Percentiles rank a stretch among this genome's conserved stretches.
Evolutionary conservation across 2,329 filamentous ascomycete genomes (phyloP).

Genomic region (Elsinoe fawcettii): DNA sequence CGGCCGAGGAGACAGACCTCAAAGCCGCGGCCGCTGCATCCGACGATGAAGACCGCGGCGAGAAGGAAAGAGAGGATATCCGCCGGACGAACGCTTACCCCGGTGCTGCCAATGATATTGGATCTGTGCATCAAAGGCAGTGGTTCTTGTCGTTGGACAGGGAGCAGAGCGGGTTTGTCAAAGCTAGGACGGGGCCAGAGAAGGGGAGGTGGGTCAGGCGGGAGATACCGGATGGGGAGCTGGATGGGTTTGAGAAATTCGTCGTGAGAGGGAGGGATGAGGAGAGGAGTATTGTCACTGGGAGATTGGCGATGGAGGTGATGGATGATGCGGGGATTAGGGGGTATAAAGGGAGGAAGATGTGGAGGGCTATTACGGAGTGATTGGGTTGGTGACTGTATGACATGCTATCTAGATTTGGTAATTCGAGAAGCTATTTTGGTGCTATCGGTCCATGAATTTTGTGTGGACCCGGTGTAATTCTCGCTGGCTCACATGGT

Average conservation of each 20-base stretch:
- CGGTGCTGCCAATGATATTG: conserved; percentile 58
- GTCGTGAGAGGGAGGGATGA: conserved; percentile 52
- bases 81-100: conserved; percentile 57
- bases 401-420: no score
- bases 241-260: conserved; percentile 48
- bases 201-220: conserved; percentile 23
- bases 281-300: conserved; percentile 62
- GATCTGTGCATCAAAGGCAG: conserved; percentile 57
- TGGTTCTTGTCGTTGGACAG: conserved; percentile 62
- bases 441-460: no score
- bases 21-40: conserved; percentile 25
- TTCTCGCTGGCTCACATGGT: no score
- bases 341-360: conserved; percentile 50
- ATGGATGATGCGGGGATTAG: conserved; percentile 54
- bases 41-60: conserved; percentile 42
- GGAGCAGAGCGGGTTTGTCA: conserved; percentile 49
- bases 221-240: neutral
- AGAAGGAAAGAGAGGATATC: conserved; percentile 28
- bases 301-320: conserved; percentile 51
- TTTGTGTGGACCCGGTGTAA: no score
- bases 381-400: conserved; percentile 17
- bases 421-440: no score
- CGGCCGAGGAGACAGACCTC: neutral
- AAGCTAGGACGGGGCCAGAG: conserved; percentile 26
- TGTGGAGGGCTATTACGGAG: conserved; percentile 45